phyloP scores from a whole-genome alignment of 139 green algal species.

The Asterochloris sp. region DNA sequence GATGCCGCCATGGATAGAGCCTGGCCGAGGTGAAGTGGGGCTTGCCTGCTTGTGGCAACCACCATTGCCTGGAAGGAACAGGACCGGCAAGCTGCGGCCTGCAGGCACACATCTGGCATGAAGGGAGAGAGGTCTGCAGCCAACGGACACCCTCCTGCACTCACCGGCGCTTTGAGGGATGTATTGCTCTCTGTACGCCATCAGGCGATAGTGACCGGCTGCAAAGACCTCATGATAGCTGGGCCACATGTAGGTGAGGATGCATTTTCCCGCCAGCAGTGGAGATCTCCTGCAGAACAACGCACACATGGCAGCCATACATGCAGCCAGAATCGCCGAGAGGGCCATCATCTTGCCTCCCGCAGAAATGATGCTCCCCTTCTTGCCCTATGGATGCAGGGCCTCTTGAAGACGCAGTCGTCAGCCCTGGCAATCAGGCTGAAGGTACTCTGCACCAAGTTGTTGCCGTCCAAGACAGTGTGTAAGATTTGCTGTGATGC shows the following conservation, averaged over 20 bases:
- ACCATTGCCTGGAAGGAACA: conserved; percentile 51
- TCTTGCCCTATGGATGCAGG: too few relatives aligned
- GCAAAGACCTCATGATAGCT: background rate
- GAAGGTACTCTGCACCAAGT: too few relatives aligned
- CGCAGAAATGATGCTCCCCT: too few relatives aligned
- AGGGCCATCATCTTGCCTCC: background rate
- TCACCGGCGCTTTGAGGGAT: background rate
- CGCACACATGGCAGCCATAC: background rate
- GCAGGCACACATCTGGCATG: background rate
- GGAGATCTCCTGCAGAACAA: background rate
- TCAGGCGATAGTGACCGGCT: background rate
- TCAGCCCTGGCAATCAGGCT: too few relatives aligned
- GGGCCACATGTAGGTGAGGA: conserved; percentile 15
- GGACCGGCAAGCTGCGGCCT: conserved; percentile 19
- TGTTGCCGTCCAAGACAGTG: too few relatives aligned
- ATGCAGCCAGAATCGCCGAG: background rate
- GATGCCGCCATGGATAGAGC: background rate
- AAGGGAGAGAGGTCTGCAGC: background rate
- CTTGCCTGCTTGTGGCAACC: conserved; percentile 44
- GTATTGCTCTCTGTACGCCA: background rate
- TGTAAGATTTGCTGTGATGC: too few relatives aligned
- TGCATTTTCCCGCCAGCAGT: background rate
- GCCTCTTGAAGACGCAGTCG: too few relatives aligned
- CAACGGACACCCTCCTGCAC: background rate
- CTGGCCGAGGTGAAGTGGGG: background rate